Conservation (phyloP, 1,139 yeast genomes). For the Tardiomyces blankii region DNA sequence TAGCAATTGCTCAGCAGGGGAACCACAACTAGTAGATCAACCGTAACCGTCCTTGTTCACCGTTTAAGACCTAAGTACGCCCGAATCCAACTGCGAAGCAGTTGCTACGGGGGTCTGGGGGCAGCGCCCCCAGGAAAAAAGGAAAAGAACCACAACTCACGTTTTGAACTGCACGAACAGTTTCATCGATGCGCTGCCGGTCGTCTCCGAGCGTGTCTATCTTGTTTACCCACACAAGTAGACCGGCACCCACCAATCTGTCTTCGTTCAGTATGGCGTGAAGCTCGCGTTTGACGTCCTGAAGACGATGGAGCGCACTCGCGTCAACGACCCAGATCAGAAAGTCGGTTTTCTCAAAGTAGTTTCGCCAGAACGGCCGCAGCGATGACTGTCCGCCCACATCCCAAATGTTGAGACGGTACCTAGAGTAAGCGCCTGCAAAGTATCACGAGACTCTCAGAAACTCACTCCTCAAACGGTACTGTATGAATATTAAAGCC, state of each 20-base stretch:
- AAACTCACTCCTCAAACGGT: slow-evolving; percentile 13
- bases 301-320: slow-evolving; percentile 45
- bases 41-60: too few species aligned
- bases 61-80: too few species aligned
- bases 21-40: too few species aligned
- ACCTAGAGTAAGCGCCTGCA: slow-evolving; percentile 22
- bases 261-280: slow-evolving; percentile 54
- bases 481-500: slow-evolving; percentile 56
- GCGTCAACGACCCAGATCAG: slow-evolving; percentile 91
- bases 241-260: slow-evolving; percentile 53
- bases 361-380: slow-evolving; percentile 83
- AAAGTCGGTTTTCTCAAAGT: slow-evolving; percentile 76
- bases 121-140: too few species aligned
- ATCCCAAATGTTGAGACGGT: slow-evolving; percentile 48
- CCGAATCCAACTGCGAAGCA: too few species aligned
- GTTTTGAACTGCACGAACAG: background rate
- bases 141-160: too few species aligned
- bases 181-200: background rate
- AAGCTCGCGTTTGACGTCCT: slow-evolving; percentile 57
- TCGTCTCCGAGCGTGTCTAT: slow-evolving; percentile 25
- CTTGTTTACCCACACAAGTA: slow-evolving; percentile 36
- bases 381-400: slow-evolving; percentile 79
- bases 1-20: too few species aligned
- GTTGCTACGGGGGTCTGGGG: too few species aligned
- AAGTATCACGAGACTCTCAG: slow-evolving; percentile 2